Base-by-base conservation (phyloP, 2,329 filamentous ascomycete species). In the Paraphoma chrysanthemicola region DNA sequence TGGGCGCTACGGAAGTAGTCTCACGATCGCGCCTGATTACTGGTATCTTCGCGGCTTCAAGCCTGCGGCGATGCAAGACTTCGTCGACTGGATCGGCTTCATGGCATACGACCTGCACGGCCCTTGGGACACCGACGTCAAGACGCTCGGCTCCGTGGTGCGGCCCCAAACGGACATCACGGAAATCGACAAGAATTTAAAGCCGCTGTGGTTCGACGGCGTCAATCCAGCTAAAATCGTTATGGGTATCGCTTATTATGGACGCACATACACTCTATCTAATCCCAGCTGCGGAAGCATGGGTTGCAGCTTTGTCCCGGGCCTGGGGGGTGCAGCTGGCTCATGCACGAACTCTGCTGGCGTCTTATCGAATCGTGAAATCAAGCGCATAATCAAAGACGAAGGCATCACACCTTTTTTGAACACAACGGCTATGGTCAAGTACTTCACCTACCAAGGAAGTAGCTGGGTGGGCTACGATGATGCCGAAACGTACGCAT, bases 211-310 rank as follows among this genome's bases (percentile, higher is more conserved):
- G 80, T 72, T 80, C 16, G 78, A 77, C 36, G 62, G 75, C 18
- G 63, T 85, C 1, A 60, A 73, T 3, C 73, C 82, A 0, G 44
- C 54, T 0, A 80, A 83, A 50, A 59, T 85, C 1, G 67, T 61
- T 4, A 48, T 85, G 7, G 82, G 83, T 0, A 29, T 80, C 0
- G 80, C 72, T 0, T 83, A 80, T 53, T 84, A 85, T 60, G 78
- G 79, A 2, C 61, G 75, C 2, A 57, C 56, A 3, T 78, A 72
- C 57, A 69, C 78, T 1, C 17, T 66, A 2, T 3, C 48, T 0
- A 60, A 68, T 48, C 2, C 53, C 2, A 46, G n/a, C 6, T 72
- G 70, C 46, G 28, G 14, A 9, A 51, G 29, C 5, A 29, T 65
- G 6, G 83, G 82, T 79, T 72, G 14, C 74, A 66, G 58, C 12